Evolutionary conservation across 2,329 filamentous ascomycete genomes (phyloP).

Genomic region (Ophiostoma perfectum): DNA sequence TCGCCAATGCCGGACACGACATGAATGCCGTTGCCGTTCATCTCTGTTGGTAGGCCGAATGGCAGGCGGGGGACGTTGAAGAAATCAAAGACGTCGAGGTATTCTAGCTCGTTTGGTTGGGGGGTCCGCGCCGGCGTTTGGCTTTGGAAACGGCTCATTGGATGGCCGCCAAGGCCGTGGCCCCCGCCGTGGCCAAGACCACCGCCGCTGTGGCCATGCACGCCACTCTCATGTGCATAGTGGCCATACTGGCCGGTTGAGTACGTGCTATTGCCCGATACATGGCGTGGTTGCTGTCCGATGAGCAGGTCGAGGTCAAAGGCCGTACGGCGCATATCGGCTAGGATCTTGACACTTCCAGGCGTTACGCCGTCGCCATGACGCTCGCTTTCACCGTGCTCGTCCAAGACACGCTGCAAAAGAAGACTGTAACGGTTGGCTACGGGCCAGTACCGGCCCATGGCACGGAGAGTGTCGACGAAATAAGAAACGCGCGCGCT

Average conservation of each 20-base stretch:
- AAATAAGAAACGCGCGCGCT: constrained; percentile 75
- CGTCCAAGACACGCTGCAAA: constrained; percentile 76
- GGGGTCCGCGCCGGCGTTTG: constrained; percentile 62
- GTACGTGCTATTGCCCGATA: constrained; percentile 27
- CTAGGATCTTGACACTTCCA: constrained; percentile 76
- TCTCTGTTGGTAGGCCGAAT: constrained; percentile 35
- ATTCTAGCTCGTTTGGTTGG: constrained; percentile 77
- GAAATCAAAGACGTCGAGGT: constrained; percentile 88
- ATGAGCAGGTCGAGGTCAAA: constrained; percentile 89
- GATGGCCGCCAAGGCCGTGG: constrained; percentile 27
- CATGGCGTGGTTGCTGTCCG: constrained; percentile 64
- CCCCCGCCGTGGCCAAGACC: constrained; percentile 17
- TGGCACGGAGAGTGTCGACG: constrained; percentile 71
- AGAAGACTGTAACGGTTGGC: constrained; percentile 75
- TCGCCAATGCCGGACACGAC: constrained; percentile 16
- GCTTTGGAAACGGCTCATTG: constrained; percentile 44
- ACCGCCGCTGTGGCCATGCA: constrained; percentile 25
- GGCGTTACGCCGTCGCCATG: constrained; percentile 71
- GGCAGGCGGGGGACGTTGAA: constrained; percentile 82
- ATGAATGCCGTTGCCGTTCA: constrained; percentile 18
- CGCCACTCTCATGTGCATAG: constrained; percentile 2
- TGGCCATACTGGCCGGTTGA: constrained; percentile 18
- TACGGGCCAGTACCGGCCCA: constrained; percentile 82
- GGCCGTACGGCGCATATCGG: constrained; percentile 85
- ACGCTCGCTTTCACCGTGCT: constrained; percentile 73